A percentile compares a stretch with the other conserved stretches of the same genome.
Evolutionary conservation across 148 eudicot genomes (phyloP).

Genomic region (Rhododendron williamsianum): DNA sequence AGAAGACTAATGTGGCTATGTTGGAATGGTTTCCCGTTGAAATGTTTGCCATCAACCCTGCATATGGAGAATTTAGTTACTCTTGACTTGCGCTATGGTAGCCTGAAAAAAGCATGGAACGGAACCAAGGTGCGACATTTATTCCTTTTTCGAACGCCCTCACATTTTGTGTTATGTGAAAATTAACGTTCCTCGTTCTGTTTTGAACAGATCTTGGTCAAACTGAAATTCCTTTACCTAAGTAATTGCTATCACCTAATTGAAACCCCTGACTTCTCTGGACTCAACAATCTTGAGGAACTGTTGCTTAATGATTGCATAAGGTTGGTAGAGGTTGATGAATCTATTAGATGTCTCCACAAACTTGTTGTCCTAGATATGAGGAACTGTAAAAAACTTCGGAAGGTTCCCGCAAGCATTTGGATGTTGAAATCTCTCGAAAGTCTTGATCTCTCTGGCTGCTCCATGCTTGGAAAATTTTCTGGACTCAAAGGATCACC

Average conservation of each 20-base stretch:
- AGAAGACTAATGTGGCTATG: not conserved
- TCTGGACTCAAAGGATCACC: not conserved
- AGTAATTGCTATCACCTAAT: too few species aligned
- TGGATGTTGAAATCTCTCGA: not conserved
- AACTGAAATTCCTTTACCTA: too few species aligned
- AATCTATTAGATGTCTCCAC: not conserved
- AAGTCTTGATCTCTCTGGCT: not conserved
- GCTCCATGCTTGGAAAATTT: not conserved
- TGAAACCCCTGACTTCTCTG: too few species aligned
- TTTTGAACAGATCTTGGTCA: too few species aligned
- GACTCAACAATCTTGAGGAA: too few species aligned
- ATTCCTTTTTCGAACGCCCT: too few species aligned
- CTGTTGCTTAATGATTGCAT: not conserved
- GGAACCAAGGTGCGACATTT: too few species aligned
- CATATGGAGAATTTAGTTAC: too few species aligned
- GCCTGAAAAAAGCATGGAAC: too few species aligned
- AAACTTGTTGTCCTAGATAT: slow-evolving; percentile 2
- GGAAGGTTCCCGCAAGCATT: not conserved
- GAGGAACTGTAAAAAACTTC: not conserved
- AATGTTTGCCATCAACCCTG: not conserved
- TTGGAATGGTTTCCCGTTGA: not conserved
- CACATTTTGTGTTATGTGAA: too few species aligned
- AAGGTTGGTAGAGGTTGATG: slow-evolving; percentile 8
- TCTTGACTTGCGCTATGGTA: too few species aligned
- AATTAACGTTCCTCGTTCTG: too few species aligned